Evolutionary conservation across 257 asterid genomes (phyloP), one percentile per base, ranked within the genome.

Genomic region (Salvia rosmarinus): DNA sequence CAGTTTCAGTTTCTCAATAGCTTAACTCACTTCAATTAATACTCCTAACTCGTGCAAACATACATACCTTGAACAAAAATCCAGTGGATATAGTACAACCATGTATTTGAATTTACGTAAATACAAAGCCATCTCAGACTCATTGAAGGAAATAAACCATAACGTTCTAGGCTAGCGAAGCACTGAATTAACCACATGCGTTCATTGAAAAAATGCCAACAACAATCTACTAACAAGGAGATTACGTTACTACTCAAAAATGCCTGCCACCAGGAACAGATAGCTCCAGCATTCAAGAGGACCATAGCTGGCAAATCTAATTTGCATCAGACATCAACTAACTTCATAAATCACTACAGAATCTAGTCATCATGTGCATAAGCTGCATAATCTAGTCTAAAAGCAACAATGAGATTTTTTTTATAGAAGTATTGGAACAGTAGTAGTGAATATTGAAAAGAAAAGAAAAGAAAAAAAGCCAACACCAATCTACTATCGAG

Each of bases 281-380:
- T 40, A 35, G 34, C 42, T 49, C 16, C 28, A 16, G 74, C 42
- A 47, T 35, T 12, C 64, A 23, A 11, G 17, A 28, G 50, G 56
- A 63, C 55, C 68, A 44, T 71, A 14, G 54, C 72, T 39, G 47
- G 55, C 19, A 39, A 64, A 46, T 44, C 17, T 20, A 32, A 37
- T 62, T 47, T 46, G 35, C 34, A 60, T 39, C 40, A 50, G 54
- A 66, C 46, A 72, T 59, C 21, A 39, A 49, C 44, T 14, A 50
- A 72, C 50, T 63, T 51, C 68, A 54, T 59, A 67, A 39, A 35
- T 20, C 61, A 75, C 40, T 37, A 66, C 64, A 64, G 34, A 64
- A 14, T 44, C 71, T 20, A 30, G 72, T 17, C 16, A 68, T 28
- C 14, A 68, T 46, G 70, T 34, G 73, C 73, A 68, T n/a, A 56